phyloP scores from a whole-genome alignment of 345 rosid genomes.

The Gynandropsis gynandra region DNA sequence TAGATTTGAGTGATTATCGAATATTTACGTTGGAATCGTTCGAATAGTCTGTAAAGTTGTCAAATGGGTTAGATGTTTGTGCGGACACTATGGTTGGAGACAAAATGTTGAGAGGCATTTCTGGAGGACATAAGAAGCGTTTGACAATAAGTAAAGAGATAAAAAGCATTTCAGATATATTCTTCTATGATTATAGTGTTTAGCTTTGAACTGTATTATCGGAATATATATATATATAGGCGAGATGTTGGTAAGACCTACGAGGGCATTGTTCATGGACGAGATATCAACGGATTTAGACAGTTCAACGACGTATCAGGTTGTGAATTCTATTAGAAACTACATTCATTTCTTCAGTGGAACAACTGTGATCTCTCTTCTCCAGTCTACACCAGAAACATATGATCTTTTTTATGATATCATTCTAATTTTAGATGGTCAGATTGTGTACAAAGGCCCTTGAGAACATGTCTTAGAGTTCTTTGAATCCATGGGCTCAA shows the following conservation, averaged over 20 bases:
- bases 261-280: constrained; percentile 54
- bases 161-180: neutral
- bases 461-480: no score
- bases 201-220: no score
- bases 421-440: no score
- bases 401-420: constrained; percentile 68
- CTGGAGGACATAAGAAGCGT: constrained; percentile 65
- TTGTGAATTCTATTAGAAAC: constrained; percentile 68
- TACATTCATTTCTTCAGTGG: constrained; percentile 44
- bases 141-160: constrained; percentile 52
- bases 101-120: no score
- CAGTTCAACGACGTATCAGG: constrained; percentile 75
- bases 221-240: no score
- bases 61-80: constrained; percentile 68
- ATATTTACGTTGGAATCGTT: constrained; percentile 10
- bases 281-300: constrained; percentile 76
- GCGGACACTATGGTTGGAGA: constrained; percentile 67
- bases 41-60: no score
- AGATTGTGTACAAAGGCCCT: no score
- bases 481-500: constrained; percentile 60
- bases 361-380: constrained; percentile 64
- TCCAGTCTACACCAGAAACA: constrained; percentile 81
- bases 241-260: constrained; percentile 66
- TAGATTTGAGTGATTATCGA: no score
- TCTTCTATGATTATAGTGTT: no score